These are phyloP conservation scores for Colletotrichum aenigma DNA, from an alignment of 2,329 filamentous ascomycete genomes.

Conservation along the genomic window DNA sequence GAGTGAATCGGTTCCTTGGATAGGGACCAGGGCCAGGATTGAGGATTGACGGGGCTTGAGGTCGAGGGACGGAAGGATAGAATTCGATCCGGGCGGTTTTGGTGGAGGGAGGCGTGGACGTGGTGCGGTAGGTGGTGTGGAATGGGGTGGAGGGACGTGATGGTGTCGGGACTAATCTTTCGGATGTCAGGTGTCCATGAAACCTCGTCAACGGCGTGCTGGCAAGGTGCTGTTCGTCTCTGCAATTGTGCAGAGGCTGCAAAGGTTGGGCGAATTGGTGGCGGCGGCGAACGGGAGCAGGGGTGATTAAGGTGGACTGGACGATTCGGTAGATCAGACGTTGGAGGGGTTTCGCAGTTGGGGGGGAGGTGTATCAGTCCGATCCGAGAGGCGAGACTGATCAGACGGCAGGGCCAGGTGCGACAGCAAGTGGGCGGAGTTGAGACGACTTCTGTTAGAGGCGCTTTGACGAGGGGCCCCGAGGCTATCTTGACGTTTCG, in stretches of 20 bases:
- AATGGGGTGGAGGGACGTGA: neutral
- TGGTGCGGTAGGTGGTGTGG: neutral
- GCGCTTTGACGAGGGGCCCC: constrained; percentile 42
- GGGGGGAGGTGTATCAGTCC: constrained; percentile 19
- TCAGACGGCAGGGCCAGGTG: constrained; percentile 31
- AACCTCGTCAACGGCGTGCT: constrained; percentile 35
- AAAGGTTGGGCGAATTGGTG: constrained; percentile 7
- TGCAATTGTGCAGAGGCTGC: neutral
- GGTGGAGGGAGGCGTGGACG: neutral
- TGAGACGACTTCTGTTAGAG: constrained; percentile 52
- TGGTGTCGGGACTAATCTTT: constrained; percentile 18
- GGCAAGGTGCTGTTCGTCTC: constrained; percentile 14
- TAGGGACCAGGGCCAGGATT: neutral
- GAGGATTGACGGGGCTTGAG: neutral
- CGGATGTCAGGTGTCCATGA: constrained; percentile 44
- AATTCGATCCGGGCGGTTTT: constrained; percentile 9
- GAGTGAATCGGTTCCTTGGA: constrained; percentile 9
- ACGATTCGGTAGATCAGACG: constrained; percentile 44
- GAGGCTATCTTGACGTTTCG: constrained; percentile 41
- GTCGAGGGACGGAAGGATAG: constrained; percentile 8
- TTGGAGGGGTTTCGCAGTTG: constrained; percentile 49
- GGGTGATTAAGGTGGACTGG: constrained; percentile 5
- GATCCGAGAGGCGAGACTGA: constrained; percentile 23
- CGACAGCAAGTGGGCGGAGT: constrained; percentile 31
- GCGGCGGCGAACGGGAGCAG: constrained; percentile 22